Evolutionary conservation across 495 filamentous ascomycete species (phyloP), one percentile per base, ranked within the genome.

Genomic region (Cercophora samala): DNA sequence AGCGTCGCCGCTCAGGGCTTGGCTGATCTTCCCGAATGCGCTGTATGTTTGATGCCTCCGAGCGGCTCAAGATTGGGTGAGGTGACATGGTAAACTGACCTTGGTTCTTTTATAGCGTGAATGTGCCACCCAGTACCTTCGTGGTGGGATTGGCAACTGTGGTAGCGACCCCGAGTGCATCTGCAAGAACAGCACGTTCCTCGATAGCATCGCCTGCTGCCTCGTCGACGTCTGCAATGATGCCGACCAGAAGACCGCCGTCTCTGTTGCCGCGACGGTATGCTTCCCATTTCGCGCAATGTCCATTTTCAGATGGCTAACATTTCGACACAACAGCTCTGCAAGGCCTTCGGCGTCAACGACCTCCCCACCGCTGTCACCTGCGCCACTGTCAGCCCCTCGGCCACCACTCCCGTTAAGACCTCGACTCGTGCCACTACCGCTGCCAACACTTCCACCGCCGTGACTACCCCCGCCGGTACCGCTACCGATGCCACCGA

Each of bases 161-260:
- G 76, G 79, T 17, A 63, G 83, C 59, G 84, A 92, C 65, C 73
- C 87, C 67, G 70, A 76, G 51, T 96, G 92, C 75, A 91, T 93
- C 71, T 96, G 92, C 79, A 70, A 66, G 13, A 79, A 84, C 75
- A 69, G 75, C 5, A 72, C 74, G 9, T 91, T 91, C 80, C 81
- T 96, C 65, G 69, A 58, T 46, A 68, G 76, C 37, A 86, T 95
- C 65, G 78, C 86, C 29, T 91, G 89, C 80, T 96, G 92, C 74
- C 80, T 96, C 6, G 72, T 75, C 4, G 72, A 70, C 2, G 73
- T 65, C 11, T 96, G 92, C 77, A 68, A 74, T 56, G 8, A 66
- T 1, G 74, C 75, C 0, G 88, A 91, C 52, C 85, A 91, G 73
- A 52, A 83, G 52, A 13, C 66, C 25, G 80, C 81, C 18, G 68